Base-by-base conservation (phyloP, 768 basidiomycete genomes). In the Pleurotus citrinopileatus region DNA sequence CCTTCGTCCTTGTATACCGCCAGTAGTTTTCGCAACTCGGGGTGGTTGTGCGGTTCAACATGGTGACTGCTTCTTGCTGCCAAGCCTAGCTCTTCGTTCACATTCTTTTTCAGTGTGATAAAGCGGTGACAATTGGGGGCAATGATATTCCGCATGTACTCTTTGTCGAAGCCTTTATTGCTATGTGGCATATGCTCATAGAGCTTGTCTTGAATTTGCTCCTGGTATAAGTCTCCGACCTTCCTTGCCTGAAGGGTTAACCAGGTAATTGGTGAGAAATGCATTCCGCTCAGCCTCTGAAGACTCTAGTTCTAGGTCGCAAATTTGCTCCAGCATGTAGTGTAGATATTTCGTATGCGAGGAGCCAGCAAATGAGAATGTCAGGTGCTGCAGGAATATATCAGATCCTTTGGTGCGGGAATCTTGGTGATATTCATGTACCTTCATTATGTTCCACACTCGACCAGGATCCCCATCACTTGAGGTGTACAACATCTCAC, bases 351-450 rank as follows among this genome's bases (percentile, higher is more conserved):
- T 68, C 25, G 59, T 26, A 48, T 73, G 70, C 4, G 34, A 53
- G 0, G 70, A 71, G 1, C 71, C 70, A 1, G 67, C 62, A 55
- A 73, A 74, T 0, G 63, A 63, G 59, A 73, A 69, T 0, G 65
- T 26, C 60, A 68, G 65, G 23, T 52, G 9, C 66, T 68, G 42
- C n/a, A 32, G 15, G 27, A 9, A 4, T 26, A 19, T 22, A 42
- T n/a, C 37, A 40, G 26, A 17, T 9, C 19, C 23, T 13, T 36
- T 53, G 8, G 7, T 12, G 15, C 26, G 10, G n/a, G n/a, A n/a
- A n/a, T n/a, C n/a, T n/a, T 6, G n/a, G 9, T 23, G 28, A 23
- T 20, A 23, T 17, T 26, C 59, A 53, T 20, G 15, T 1, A 67
- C 64, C 64, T 72, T 72, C 23, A 74, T 48, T 4, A 59, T 45